Evolutionary conservation across 306 rosid genomes (phyloP).

Genomic region (Lupinus albus): DNA sequence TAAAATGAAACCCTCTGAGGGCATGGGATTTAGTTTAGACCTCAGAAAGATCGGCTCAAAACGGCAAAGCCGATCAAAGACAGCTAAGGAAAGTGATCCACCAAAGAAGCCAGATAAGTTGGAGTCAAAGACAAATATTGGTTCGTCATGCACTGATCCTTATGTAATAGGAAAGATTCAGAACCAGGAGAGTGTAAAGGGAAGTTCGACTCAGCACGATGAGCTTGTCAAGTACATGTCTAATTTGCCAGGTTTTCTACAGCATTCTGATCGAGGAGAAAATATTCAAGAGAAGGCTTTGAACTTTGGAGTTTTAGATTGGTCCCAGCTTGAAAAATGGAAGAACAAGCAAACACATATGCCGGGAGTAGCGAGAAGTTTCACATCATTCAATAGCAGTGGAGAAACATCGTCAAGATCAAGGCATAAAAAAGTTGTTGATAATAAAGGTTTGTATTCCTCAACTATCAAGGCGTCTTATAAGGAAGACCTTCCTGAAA

Average conservation of each 20-base stretch:
- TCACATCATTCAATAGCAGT: constrained; percentile 37
- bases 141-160: constrained; percentile 34
- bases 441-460: constrained; percentile 37
- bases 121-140: constrained; percentile 45
- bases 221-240: constrained; percentile 95
- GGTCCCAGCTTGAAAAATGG: constrained; percentile 85
- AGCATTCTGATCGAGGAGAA: constrained; percentile 55
- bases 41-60: constrained; percentile 49
- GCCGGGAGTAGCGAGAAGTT: constrained; percentile 35
- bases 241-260: constrained; percentile 78
- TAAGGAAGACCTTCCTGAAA: constrained; percentile 42
- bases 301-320: constrained; percentile 91
- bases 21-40: constrained; percentile 58
- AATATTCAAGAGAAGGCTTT: constrained; percentile 67
- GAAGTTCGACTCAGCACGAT: constrained; percentile 53
- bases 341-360: constrained; percentile 50
- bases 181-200: constrained; percentile 44
- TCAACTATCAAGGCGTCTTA: constrained; percentile 46
- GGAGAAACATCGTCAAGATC: constrained; percentile 44
- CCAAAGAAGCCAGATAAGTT: constrained; percentile 41
- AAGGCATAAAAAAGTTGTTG: constrained; percentile 39
- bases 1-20: constrained; percentile 52
- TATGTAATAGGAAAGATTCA: constrained; percentile 33
- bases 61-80: constrained; percentile 46
- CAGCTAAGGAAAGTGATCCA: constrained; percentile 47